phyloP scores from a whole-genome alignment of 352 stramenopile species.

The Phytopythium aichiense region DNA sequence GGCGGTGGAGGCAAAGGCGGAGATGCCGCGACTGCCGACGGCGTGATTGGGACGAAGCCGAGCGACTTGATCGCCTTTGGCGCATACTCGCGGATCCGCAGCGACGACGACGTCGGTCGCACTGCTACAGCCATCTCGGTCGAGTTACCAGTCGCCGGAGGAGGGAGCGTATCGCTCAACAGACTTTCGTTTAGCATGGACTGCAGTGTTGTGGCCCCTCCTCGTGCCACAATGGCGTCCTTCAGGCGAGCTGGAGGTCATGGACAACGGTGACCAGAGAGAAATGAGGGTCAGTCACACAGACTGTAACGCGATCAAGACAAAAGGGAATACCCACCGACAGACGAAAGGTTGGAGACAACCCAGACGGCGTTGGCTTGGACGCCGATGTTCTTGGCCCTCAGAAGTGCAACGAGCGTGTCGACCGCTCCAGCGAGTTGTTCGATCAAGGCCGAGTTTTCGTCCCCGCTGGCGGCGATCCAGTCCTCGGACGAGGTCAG shows the following conservation, averaged over 20 bases:
- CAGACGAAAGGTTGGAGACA: slow-evolving; percentile 62
- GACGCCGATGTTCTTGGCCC: slow-evolving; percentile 44
- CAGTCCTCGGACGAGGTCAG: slow-evolving; percentile 30
- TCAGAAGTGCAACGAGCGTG: slow-evolving; percentile 39
- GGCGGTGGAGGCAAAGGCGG: slow-evolving; percentile 2
- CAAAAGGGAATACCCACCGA: slow-evolving; percentile 30
- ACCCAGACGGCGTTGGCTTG: slow-evolving; percentile 77
- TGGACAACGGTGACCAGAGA: not conserved
- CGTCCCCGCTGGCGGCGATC: slow-evolving; percentile 22
- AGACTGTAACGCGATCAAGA: not conserved
- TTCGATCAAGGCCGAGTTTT: slow-evolving; percentile 8
- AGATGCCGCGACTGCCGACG: slow-evolving; percentile 1
- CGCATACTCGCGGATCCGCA: slow-evolving; percentile 73
- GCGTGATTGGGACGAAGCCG: slow-evolving; percentile 45
- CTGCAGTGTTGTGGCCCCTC: slow-evolving; percentile 55
- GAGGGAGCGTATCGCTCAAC: slow-evolving; percentile 2
- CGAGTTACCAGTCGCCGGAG: not conserved
- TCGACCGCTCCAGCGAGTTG: slow-evolving; percentile 35
- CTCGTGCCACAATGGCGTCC: slow-evolving; percentile 39
- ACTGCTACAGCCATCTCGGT: not conserved
- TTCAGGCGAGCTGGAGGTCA: slow-evolving; percentile 38
- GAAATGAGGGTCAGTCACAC: not conserved
- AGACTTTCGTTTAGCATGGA: slow-evolving; percentile 56
- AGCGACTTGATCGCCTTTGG: slow-evolving; percentile 71
- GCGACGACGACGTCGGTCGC: slow-evolving; percentile 51